Percentiles rank a stretch among this genome's conserved stretches.
Conservation (phyloP, 2,329 filamentous ascomycete species). For the Fusarium pseudonygamai region DNA sequence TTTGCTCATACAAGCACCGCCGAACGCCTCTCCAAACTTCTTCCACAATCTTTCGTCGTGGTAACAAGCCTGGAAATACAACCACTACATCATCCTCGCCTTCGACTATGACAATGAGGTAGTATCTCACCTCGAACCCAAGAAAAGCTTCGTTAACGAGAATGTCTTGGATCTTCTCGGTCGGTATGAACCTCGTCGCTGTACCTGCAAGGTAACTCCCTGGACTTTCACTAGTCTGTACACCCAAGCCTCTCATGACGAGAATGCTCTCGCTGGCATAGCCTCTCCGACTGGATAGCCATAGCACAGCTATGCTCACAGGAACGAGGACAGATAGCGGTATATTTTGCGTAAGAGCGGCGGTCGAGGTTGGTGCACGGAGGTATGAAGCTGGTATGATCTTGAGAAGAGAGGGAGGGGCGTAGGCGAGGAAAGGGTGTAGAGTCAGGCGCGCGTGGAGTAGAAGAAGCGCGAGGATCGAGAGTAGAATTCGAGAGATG, state of each 20-base stretch:
- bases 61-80: constrained; percentile 88
- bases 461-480: constrained; percentile 56
- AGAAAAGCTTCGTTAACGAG: constrained; percentile 95
- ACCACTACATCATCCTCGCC: constrained; percentile 90
- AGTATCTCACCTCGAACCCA: constrained; percentile 90
- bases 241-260: constrained; percentile 86
- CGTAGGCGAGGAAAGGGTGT: constrained; percentile 42
- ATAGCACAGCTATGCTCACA: constrained; percentile 50
- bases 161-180: constrained; percentile 90
- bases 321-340: constrained; percentile 55
- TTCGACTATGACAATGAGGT: constrained; percentile 88
- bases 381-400: constrained; percentile 29
- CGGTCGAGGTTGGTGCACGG: constrained; percentile 48
- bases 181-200: constrained; percentile 77
- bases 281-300: constrained; percentile 56
- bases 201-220: constrained; percentile 66
- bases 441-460: constrained; percentile 60
- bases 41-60: constrained; percentile 79
- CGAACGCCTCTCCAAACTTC: constrained; percentile 89
- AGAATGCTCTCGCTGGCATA: constrained; percentile 83
- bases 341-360: constrained; percentile 47
- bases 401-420: constrained; percentile 17
- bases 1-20: constrained; percentile 76
- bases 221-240: constrained; percentile 80
- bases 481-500: constrained; percentile 56